Base-by-base conservation (phyloP, 345 rosid species). In the Salix udensis region DNA sequence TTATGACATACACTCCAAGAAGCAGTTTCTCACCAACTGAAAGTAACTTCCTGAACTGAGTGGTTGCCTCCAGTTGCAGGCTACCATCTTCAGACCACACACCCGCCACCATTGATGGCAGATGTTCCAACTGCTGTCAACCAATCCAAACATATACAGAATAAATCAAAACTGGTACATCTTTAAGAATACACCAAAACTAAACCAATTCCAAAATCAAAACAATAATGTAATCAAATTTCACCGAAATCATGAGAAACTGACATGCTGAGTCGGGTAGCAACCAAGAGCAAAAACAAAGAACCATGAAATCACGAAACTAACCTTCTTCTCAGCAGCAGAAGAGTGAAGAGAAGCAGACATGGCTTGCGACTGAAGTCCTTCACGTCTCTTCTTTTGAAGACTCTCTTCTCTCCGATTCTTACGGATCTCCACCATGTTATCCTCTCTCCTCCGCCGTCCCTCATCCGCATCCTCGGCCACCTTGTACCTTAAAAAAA, bases 11-110 rank as follows among this genome's bases (percentile, higher is more conserved):
- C 16, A 34, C 12, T 18, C 42, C 3, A 36, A 50, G 30, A n/a
- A 74, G 8, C 30, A 62, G 50, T 46, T 60, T 72, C 77, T 39
- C 73, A 91, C 97, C 97, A 64, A 92, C 89, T 18, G 97, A 92
- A 71, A 92, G 91, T 78, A 92, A 52, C 64, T 92, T 92, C 72
- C 97, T 78, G 74, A 92, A 92, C 76, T 91, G 97, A 21, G 91
- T 89, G 37, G 97, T 92, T 0, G 94, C 85, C 84, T 92, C 97
- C 19, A 88, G 87, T 86, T 91, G 97, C 77, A 88, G 75, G 76
- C 53, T 78, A 67, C 85, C 74, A 67, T 92, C 96, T 58, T 85
- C 87, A 31, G 87, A 77, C 90, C 89, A 88, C 23, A 92, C 87
- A 72, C 88, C 95, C 14, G 86, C 82, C 53, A 92, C 90, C 97